Conservation (phyloP, 2,329 filamentous ascomycete genomes). For the Sarocladiaceae sp. region DNA sequence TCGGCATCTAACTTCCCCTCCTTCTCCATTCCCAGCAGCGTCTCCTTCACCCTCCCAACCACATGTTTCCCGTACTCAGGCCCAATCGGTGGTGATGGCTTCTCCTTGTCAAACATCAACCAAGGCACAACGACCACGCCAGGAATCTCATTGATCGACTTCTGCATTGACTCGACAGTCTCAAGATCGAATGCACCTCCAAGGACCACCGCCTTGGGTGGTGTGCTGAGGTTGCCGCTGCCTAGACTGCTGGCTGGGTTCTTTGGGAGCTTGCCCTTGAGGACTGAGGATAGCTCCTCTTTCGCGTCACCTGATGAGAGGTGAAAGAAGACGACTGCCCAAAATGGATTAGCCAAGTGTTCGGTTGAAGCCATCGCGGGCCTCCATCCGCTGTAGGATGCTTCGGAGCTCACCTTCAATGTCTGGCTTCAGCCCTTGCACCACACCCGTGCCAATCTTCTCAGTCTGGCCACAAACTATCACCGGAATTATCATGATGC, state of each 20-base stretch:
- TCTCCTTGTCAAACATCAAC: constrained; percentile 19
- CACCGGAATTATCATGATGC: constrained; percentile 14
- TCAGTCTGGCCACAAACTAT: constrained; percentile 21
- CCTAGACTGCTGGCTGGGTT: constrained; percentile 15
- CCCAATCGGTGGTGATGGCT: constrained; percentile 18
- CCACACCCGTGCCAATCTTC: constrained; percentile 17
- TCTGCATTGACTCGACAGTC: neutral
- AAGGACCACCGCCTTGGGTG: constrained; percentile 17
- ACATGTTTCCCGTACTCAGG: constrained; percentile 23
- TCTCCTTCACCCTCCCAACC: constrained; percentile 19
- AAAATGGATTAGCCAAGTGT: too few relatives aligned
- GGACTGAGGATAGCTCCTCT: constrained; percentile 18
- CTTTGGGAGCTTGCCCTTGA: constrained; percentile 13
- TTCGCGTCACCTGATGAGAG: constrained; percentile 13
- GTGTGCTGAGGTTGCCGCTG: constrained; percentile 14
- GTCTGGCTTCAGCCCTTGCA: constrained; percentile 20
- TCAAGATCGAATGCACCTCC: constrained; percentile 17
- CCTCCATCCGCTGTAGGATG: too few relatives aligned
- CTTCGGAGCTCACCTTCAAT: constrained; percentile 18
- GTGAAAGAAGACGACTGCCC: constrained; percentile 19
- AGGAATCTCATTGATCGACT: constrained; percentile 10
- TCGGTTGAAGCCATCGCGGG: neutral
- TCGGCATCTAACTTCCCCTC: neutral
- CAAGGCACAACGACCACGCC: constrained; percentile 14
- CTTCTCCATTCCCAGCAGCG: neutral